A percentile compares a stretch with the other conserved stretches of the same genome.
These are phyloP conservation scores for Elsinoe batatas DNA, from an alignment of 2,329 filamentous ascomycete genomes.

Conservation along the genomic window DNA sequence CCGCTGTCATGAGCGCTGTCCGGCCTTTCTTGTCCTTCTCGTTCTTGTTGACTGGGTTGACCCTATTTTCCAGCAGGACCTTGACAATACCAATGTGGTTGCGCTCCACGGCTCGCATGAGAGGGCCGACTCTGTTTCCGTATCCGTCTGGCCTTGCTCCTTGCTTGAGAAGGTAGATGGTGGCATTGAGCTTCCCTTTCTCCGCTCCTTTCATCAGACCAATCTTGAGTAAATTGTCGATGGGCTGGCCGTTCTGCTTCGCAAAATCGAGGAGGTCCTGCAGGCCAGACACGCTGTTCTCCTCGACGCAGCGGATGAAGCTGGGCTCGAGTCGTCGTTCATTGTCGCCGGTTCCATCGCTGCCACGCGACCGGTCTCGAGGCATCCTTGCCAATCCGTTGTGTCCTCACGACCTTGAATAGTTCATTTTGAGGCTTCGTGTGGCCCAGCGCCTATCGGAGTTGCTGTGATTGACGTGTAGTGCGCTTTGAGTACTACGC, in stretches of 20 bases:
- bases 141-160: slow-evolving; percentile 29
- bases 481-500: too few relatives aligned
- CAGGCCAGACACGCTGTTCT: slow-evolving; percentile 28
- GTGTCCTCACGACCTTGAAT: not conserved
- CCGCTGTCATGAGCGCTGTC: slow-evolving; percentile 36
- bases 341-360: slow-evolving; percentile 25
- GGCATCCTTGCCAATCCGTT: not conserved
- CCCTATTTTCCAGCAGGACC: slow-evolving; percentile 26
- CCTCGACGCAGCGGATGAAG: slow-evolving; percentile 32
- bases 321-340: slow-evolving; percentile 30
- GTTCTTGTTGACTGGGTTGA: slow-evolving; percentile 16
- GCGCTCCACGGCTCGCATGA: slow-evolving; percentile 31
- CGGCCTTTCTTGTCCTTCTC: slow-evolving; percentile 36
- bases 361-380: slow-evolving; percentile 15
- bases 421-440: too few relatives aligned
- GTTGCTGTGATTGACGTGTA: too few relatives aligned
- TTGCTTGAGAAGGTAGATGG: slow-evolving; percentile 27
- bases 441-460: too few relatives aligned
- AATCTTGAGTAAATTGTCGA: slow-evolving; percentile 30
- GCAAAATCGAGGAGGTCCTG: slow-evolving; percentile 26
- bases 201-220: slow-evolving; percentile 34
- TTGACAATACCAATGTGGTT: slow-evolving; percentile 36
- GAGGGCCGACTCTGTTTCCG: slow-evolving; percentile 26
- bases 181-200: slow-evolving; percentile 23
- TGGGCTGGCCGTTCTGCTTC: slow-evolving; percentile 28